Evolutionary conservation across 768 basidiomycete species (phyloP).

Genomic region (Boletus bicolor): DNA sequence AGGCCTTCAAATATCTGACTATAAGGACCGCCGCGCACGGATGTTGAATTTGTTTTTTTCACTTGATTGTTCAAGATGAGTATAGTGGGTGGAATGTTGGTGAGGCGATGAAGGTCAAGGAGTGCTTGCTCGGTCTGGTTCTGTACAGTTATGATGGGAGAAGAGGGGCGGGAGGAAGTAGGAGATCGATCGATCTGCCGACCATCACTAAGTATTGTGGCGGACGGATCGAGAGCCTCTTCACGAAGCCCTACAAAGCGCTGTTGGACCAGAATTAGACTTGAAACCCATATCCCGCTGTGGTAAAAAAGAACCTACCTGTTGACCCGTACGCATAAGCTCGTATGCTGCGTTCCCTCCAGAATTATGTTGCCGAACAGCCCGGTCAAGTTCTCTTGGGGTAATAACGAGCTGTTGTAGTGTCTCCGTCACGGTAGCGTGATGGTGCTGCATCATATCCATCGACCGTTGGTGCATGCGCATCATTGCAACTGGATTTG

Average conservation of each 20-base stretch:
- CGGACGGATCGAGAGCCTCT: background rate
- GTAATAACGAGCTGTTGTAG: slow-evolving; percentile 39
- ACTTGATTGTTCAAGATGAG: slow-evolving; percentile 55
- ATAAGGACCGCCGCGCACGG: slow-evolving; percentile 50
- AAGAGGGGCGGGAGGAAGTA: slow-evolving; percentile 17
- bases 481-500: slow-evolving; percentile 21
- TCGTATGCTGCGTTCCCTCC: slow-evolving; percentile 42
- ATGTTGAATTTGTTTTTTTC: slow-evolving; percentile 29
- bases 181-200: slow-evolving; percentile 25
- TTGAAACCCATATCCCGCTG: background rate
- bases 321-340: slow-evolving; percentile 55
- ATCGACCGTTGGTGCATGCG: slow-evolving; percentile 31
- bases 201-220: slow-evolving; percentile 18
- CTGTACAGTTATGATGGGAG: slow-evolving; percentile 26
- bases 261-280: slow-evolving; percentile 6
- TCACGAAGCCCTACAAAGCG: slow-evolving; percentile 21
- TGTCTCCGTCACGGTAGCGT: slow-evolving; percentile 36
- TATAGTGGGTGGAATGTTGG: slow-evolving; percentile 52
- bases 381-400: slow-evolving; percentile 35
- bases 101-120: slow-evolving; percentile 45
- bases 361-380: slow-evolving; percentile 38
- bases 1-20: slow-evolving; percentile 53
- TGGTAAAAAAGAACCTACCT: slow-evolving; percentile 27
- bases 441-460: slow-evolving; percentile 27
- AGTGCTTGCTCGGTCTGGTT: slow-evolving; percentile 45